These are phyloP conservation scores for Massariosphaeria phaeospora DNA, from an alignment of 495 filamentous ascomycete genomes.

Conservation along the genomic window DNA sequence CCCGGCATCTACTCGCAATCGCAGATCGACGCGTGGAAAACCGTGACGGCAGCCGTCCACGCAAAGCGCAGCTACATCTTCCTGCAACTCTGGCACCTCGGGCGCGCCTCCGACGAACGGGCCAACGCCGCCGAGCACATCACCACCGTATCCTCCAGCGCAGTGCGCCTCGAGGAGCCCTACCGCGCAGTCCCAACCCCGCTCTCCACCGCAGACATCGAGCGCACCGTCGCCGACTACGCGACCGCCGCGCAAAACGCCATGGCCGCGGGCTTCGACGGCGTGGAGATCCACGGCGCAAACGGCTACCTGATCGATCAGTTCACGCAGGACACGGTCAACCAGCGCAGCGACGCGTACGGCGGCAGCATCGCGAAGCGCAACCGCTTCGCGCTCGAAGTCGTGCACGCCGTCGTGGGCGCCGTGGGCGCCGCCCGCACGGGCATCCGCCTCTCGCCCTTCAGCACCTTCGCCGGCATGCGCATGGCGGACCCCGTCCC, in stretches of 20 bases:
- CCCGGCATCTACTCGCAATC: conserved; percentile 60
- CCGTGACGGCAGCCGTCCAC: conserved; percentile 63
- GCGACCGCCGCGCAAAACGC: conserved; percentile 59
- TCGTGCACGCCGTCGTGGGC: conserved; percentile 55
- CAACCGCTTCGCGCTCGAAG: conserved; percentile 60
- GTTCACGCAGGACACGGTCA: conserved; percentile 60
- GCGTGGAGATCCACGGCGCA: conserved; percentile 68
- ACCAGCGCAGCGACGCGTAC: conserved; percentile 60
- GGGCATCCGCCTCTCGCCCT: conserved; percentile 63
- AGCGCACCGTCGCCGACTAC: conserved; percentile 52
- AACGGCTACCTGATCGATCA: conserved; percentile 76
- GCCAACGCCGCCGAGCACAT: conserved; percentile 43
- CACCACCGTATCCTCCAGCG: conserved; percentile 47
- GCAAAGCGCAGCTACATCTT: conserved; percentile 58
- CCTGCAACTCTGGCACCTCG: conserved; percentile 63
- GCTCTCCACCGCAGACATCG: conserved; percentile 56
- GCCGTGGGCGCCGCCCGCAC: conserved; percentile 61
- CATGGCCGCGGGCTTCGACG: conserved; percentile 67
- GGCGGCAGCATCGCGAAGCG: conserved; percentile 72
- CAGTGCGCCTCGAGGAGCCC: conserved; percentile 41
- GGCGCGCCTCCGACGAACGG: conserved; percentile 46
- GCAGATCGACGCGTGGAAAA: conserved; percentile 60
- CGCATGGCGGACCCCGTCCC: conserved; percentile 57
- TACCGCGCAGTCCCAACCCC: conserved; percentile 43
- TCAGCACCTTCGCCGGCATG: conserved; percentile 63